Evolutionary conservation across 441 rosid genomes (phyloP), one percentile per base, ranked within the genome.

Genomic region (Adansonia gregorii): DNA sequence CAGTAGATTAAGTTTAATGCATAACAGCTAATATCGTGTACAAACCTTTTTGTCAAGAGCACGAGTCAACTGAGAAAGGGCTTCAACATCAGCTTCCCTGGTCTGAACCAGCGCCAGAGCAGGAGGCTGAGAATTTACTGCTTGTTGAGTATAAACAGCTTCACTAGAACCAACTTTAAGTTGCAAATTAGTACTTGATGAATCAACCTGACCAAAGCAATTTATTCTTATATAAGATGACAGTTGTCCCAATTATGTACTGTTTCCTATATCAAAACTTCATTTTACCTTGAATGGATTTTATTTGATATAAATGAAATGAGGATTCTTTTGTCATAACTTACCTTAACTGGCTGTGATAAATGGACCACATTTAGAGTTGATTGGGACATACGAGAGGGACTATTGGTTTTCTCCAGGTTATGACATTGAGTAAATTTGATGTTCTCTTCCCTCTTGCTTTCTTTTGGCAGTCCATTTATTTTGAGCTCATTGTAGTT

Each of bases 21-120:
- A 73, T 54, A 71, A 56, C 35, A 63, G 78, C 74, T n/a, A 55
- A 77, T 15, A 77, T 76, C 61, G 64, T 35, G 70, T 43, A 60
- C 27, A 0, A 76, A 91, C 94, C 93, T 88, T 89, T 79, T 88
- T 88, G 66, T 89, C 89, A 78, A 89, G 88, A 45, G 85, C 90
- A 83, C 86, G 88, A 52, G 90, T 84, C 74, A 91, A 83, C 73
- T 88, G 89, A 85, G 88, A 86, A 79, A 89, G 91, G 76, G 91
- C 93, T 78, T 81, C 87, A 56, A 88, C 85, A 83, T 90, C 94
- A 78, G 91, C 92, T 86, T 89, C 89, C 81, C 88, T 85, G 3
- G 88, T 88, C 76, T 89, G 93, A 43, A 77, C 70, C 81, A 86
- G 87, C 31, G 78, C 85, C 49, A 61, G 72, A 74, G 78, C 77